These are phyloP conservation scores for Fusarium sterilihyphosum DNA, from an alignment of 2,329 filamentous ascomycete genomes.

Conservation along the genomic window DNA sequence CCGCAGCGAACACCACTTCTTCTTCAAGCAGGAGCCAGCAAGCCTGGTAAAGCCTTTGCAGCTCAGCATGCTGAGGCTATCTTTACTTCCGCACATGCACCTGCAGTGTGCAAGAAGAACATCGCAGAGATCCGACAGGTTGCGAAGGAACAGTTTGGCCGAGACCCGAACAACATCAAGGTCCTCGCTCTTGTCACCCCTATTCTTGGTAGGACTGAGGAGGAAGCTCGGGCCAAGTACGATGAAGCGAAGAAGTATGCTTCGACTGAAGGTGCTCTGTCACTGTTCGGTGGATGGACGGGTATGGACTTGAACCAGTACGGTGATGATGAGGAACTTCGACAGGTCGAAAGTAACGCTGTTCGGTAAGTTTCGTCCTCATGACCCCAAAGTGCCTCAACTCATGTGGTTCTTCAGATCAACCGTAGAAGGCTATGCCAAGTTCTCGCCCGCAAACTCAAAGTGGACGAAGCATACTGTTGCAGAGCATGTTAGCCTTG, in stretches of 20 bases:
- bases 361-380: conserved; percentile 52
- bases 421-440: conserved; percentile 64
- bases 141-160: conserved; percentile 62
- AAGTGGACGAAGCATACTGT: conserved; percentile 80
- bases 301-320: conserved; percentile 67
- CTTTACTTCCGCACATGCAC: conserved; percentile 73
- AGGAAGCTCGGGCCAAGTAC: conserved; percentile 73
- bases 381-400: not conserved
- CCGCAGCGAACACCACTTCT: conserved; percentile 76
- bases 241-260: conserved; percentile 70
- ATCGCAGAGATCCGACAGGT: conserved; percentile 70
- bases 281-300: conserved; percentile 80
- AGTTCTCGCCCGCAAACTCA: conserved; percentile 65
- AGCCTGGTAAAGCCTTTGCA: conserved; percentile 72
- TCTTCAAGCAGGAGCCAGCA: conserved; percentile 75
- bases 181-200: conserved; percentile 74
- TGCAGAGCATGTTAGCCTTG: conserved; percentile 73
- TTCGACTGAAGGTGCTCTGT: conserved; percentile 69
- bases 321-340: conserved; percentile 71
- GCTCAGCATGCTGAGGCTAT: conserved; percentile 77
- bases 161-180: conserved; percentile 71
- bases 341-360: conserved; percentile 70
- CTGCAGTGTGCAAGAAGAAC: conserved; percentile 67
- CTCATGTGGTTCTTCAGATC: conserved; percentile 48
- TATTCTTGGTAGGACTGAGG: conserved; percentile 71